Conservation (phyloP, 164 flowering plant species). For the Pachysandra terminalis region DNA sequence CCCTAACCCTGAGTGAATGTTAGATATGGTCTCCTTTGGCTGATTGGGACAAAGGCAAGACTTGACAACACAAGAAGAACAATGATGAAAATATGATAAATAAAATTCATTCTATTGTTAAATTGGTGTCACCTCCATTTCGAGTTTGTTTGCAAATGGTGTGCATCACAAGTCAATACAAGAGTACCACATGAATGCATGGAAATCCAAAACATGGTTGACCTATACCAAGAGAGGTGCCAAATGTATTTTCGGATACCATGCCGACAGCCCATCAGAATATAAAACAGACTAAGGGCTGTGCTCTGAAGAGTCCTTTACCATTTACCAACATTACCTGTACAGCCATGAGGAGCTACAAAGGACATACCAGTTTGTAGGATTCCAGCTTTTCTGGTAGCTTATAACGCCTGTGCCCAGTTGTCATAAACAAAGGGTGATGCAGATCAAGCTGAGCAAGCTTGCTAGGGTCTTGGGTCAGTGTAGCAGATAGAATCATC, state of each 20-base stretch:
- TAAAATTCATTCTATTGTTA: background rate
- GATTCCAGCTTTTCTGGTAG: slow-evolving; percentile 76
- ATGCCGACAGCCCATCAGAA: background rate
- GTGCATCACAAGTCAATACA: background rate
- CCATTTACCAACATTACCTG: no score
- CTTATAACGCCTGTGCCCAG: slow-evolving; percentile 64
- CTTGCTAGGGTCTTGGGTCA: slow-evolving; percentile 92
- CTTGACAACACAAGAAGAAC: background rate
- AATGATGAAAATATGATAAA: background rate
- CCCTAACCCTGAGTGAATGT: background rate
- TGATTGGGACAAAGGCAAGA: background rate
- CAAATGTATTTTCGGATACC: background rate
- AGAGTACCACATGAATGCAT: background rate
- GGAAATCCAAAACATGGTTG: background rate
- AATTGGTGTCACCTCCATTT: background rate
- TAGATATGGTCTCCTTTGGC: background rate
- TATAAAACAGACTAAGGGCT: no score
- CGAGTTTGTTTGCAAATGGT: background rate
- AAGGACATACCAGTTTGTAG: slow-evolving; percentile 57
- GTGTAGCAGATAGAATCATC: slow-evolving; percentile 87
- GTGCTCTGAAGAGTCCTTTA: background rate
- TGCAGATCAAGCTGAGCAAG: slow-evolving; percentile 86
- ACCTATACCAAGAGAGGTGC: no score
- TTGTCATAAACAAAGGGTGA: slow-evolving; percentile 78
- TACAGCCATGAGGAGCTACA: background rate